These are phyloP conservation scores for Cerrena zonata DNA, from an alignment of 1,284 basidiomycete species.

Conservation along the genomic window DNA sequence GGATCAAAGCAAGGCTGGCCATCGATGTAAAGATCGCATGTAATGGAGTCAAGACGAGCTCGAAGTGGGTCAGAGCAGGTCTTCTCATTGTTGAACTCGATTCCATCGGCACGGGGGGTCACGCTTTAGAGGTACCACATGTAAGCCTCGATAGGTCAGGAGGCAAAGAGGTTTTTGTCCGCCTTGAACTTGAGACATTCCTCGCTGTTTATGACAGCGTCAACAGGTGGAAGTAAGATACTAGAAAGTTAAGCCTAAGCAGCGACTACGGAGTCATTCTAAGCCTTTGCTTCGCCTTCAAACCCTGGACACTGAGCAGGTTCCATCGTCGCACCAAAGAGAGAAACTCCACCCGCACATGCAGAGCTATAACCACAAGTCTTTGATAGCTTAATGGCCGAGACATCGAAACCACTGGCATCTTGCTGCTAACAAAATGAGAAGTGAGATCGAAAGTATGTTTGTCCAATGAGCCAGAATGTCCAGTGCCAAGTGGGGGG, in stretches of 20 bases:
- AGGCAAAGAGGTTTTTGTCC: constrained; percentile 88
- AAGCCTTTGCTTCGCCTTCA: constrained; percentile 88
- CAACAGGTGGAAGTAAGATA: constrained; percentile 73
- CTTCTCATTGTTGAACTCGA: constrained; percentile 84
- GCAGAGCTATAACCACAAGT: constrained; percentile 88
- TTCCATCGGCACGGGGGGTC: constrained; percentile 90
- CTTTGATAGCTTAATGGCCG: constrained; percentile 90
- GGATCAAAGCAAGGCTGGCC: constrained; percentile 91
- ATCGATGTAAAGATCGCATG: constrained; percentile 82
- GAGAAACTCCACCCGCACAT: constrained; percentile 85
- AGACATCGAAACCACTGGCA: constrained; percentile 97
- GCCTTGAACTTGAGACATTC: constrained; percentile 95
- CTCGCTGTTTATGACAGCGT: constrained; percentile 91
- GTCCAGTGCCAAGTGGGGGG: constrained; percentile 76
- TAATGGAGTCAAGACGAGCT: constrained; percentile 81
- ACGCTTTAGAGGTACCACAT: constrained; percentile 92
- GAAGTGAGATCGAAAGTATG: constrained; percentile 90
- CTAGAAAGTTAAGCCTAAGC: constrained; percentile 84
- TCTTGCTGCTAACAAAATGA: constrained; percentile 89
- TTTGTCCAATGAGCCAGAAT: constrained; percentile 86
- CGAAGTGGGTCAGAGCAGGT: constrained; percentile 69
- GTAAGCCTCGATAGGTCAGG: constrained; percentile 90
- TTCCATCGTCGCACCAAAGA: constrained; percentile 87
- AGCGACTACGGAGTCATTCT: constrained; percentile 83
- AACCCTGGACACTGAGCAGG: constrained; percentile 90